Percentiles rank a stretch among this genome's conserved stretches.
Conservation (phyloP, 495 filamentous ascomycete genomes). For the Massariosphaeria phaeospora region DNA sequence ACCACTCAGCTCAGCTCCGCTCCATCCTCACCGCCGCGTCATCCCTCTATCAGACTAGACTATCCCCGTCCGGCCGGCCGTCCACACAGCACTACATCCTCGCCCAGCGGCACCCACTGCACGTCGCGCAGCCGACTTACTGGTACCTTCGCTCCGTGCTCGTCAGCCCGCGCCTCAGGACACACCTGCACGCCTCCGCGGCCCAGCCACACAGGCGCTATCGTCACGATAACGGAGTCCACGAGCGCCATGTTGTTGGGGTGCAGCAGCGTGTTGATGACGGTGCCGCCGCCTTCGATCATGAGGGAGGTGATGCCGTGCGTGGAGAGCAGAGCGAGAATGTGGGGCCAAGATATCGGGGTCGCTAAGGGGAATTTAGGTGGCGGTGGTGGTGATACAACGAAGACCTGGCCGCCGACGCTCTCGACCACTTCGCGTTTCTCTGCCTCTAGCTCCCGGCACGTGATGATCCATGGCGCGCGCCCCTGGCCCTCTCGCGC, state of each 20-base stretch:
- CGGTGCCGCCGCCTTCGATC: constrained; percentile 77
- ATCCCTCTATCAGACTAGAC: background rate
- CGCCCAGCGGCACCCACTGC: constrained; percentile 66
- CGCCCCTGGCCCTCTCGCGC: constrained; percentile 63
- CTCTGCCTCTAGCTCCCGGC: constrained; percentile 33
- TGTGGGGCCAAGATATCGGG: constrained; percentile 53
- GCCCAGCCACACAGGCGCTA: constrained; percentile 81
- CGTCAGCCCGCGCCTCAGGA: constrained; percentile 53
- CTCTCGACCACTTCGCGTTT: constrained; percentile 43
- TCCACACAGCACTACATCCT: constrained; percentile 76
- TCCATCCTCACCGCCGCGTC: no score
- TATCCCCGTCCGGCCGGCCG: constrained; percentile 37
- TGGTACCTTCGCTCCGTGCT: constrained; percentile 49
- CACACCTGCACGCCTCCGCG: constrained; percentile 68
- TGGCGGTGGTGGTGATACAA: constrained; percentile 37
- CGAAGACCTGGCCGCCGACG: constrained; percentile 49
- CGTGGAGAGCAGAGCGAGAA: constrained; percentile 53
- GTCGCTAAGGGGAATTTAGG: background rate
- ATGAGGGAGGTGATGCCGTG: constrained; percentile 73
- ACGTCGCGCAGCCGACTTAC: constrained; percentile 61
- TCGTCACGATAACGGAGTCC: constrained; percentile 70
- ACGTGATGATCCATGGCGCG: constrained; percentile 65
- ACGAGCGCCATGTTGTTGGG: constrained; percentile 59
- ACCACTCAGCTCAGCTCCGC: no score
- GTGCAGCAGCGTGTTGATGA: constrained; percentile 70